phyloP scores from a whole-genome alignment of 192 early-diverging fungal species.

The Piromyces sp. region DNA sequence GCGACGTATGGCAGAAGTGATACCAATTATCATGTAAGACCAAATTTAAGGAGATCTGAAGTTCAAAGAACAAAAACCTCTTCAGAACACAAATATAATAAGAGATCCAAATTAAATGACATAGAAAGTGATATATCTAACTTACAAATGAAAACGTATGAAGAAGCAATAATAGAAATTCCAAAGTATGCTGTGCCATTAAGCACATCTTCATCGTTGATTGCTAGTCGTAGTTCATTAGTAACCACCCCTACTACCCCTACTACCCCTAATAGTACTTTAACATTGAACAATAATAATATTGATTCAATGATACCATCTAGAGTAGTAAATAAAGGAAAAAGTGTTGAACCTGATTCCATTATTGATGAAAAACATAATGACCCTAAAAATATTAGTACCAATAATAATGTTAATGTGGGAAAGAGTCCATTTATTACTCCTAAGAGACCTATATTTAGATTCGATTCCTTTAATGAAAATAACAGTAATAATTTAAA shows the following conservation, averaged over 20 bases:
- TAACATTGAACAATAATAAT: not conserved
- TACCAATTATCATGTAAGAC: not conserved
- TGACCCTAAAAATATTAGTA: not conserved
- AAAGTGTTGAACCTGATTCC: not conserved
- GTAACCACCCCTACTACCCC: not conserved
- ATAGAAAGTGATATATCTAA: not conserved
- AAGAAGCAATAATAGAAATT: not conserved
- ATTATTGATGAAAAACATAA: not conserved
- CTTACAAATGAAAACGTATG: not conserved
- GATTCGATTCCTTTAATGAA: not conserved
- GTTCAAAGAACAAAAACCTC: not conserved
- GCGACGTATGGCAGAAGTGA: not conserved
- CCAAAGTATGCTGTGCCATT: not conserved
- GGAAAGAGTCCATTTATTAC: not conserved
- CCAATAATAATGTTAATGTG: not conserved
- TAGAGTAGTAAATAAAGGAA: not conserved
- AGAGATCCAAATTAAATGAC: not conserved
- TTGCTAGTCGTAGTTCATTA: not conserved
- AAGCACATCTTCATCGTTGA: not conserved
- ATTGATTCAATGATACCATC: not conserved
- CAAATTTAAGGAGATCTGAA: not conserved
- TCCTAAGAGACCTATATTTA: not conserved
- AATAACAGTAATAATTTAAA: too few relatives aligned
- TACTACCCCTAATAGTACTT: not conserved
- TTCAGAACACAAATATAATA: not conserved